Evolutionary conservation across 371 early-diverging fungal genomes (phyloP), one percentile per base, ranked within the genome.

Genomic region (Batkoa obscura): DNA sequence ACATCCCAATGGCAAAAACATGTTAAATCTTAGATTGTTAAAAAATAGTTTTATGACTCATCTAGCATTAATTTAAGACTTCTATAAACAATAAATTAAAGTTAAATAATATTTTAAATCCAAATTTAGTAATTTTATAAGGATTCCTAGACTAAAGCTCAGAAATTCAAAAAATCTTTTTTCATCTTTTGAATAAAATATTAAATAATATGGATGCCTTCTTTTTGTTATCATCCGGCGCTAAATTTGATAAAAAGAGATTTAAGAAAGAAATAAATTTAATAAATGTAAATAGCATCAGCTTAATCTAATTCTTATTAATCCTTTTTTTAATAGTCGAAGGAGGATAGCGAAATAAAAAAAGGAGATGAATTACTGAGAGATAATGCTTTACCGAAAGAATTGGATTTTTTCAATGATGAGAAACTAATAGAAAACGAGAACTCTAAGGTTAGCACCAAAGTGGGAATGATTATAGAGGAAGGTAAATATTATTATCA

Each of bases 141-240:
- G 23, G 23, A 23, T 23, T 23, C 23, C 23, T 23, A 23, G 23
- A 23, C 23, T 23, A 23, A 23, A 23, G 23, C 23, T 23, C 23
- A 23, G 23, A 23, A 23, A 23, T 23, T 23, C 23, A 23, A 23
- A 23, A 23, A 23, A 23, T 23, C 23, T 23, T 23, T 23, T 23
- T 23, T 23, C 23, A 23, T 23, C 23, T 23, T 23, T 23, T 23
- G 23, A 23, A 23, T 23, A 23, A 23, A 23, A 23, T 23, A 23
- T 23, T 23, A 23, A 23, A 23, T 23, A 63, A 10, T 46, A 81
- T 81, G 83, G 88, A 89, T 68, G 65, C 88, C 54, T 89, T 92
- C 72, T 72, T 74, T 38, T 66, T 80, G 48, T 70, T 92, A 48
- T 83, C 87, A 23, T 75, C 80, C n/a, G 89, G 89, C 17, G 86